These are phyloP conservation scores for Limonomyces culmigenus DNA, from an alignment of 1,284 basidiomycete genomes.

Conservation along the genomic window DNA sequence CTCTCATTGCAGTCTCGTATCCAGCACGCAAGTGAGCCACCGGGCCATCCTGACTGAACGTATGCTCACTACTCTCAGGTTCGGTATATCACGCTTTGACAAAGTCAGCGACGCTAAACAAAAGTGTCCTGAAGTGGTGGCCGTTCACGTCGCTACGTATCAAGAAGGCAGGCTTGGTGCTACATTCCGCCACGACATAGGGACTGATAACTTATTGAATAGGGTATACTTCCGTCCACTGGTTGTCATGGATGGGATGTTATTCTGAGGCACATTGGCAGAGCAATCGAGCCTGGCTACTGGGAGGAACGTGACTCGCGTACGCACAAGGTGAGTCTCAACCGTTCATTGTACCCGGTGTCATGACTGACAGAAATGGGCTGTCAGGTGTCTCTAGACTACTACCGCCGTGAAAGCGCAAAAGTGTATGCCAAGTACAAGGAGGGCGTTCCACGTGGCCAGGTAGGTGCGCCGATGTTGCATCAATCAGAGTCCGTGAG, in stretches of 20 bases:
- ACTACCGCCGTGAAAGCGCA: slow-evolving; percentile 80
- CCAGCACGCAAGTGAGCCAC: too few species aligned
- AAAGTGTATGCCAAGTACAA: slow-evolving; percentile 85
- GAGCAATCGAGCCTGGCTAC: slow-evolving; percentile 78
- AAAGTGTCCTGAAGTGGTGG: slow-evolving; percentile 70
- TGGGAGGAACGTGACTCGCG: slow-evolving; percentile 73
- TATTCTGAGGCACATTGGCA: too few species aligned
- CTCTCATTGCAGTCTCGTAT: slow-evolving; percentile 89
- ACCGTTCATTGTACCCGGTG: slow-evolving; percentile 1
- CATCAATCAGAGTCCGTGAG: slow-evolving; percentile 1
- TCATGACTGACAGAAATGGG: background rate
- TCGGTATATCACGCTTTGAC: background rate
- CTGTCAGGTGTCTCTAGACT: slow-evolving; percentile 77
- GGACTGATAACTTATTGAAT: too few species aligned
- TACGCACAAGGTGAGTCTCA: slow-evolving; percentile 91
- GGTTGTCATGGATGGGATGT: too few species aligned
- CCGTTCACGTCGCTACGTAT: slow-evolving; percentile 92
- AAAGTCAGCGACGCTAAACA: slow-evolving; percentile 57
- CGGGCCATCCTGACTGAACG: too few species aligned
- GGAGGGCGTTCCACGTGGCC: slow-evolving; percentile 53
- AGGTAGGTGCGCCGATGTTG: slow-evolving; percentile 30
- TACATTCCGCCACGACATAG: too few species aligned
- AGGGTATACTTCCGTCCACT: too few species aligned
- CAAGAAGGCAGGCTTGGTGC: too few species aligned
- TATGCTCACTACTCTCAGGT: slow-evolving; percentile 82